These are phyloP conservation scores for Daldinia bambusicola DNA, from an alignment of 495 filamentous ascomycete genomes.

Conservation along the genomic window DNA sequence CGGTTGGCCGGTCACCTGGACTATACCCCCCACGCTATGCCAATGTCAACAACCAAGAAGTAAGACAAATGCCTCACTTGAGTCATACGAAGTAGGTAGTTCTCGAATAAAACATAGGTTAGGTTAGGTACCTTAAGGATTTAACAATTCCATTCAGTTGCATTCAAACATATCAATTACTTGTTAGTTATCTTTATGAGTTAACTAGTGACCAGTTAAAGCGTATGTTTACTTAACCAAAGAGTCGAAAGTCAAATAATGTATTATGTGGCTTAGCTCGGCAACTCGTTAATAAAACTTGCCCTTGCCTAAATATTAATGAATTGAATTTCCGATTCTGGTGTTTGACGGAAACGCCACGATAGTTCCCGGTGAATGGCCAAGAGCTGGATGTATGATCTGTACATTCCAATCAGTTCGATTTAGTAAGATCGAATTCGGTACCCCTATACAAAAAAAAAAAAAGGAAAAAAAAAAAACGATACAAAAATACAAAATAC, in stretches of 20 bases:
- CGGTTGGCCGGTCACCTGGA: not conserved
- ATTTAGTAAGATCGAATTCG: not conserved
- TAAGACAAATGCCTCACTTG: constrained; percentile 2
- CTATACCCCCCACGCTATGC: constrained; percentile 2
- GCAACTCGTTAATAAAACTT: not conserved
- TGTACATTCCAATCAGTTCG: constrained; percentile 6
- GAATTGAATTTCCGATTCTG: not conserved
- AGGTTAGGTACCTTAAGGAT: not conserved
- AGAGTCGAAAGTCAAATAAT: not conserved
- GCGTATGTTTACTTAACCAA: no score
- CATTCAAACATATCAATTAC: not conserved
- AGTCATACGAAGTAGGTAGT: not conserved
- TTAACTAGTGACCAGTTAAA: not conserved
- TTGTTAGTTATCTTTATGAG: not conserved
- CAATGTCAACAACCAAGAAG: not conserved
- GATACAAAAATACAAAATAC: not conserved
- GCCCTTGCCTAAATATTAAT: not conserved
- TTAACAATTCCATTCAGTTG: not conserved
- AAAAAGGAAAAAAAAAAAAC: no score
- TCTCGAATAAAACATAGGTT: no score
- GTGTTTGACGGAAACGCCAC: not conserved
- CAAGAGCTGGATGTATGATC: not conserved
- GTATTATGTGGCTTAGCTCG: not conserved
- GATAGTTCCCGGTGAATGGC: constrained; percentile 4
- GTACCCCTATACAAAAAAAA: not conserved